Evolutionary conservation across 164 flowering plant genomes (phyloP), one percentile per base, ranked within the genome.

Genomic region (Nymphaea colorata): DNA sequence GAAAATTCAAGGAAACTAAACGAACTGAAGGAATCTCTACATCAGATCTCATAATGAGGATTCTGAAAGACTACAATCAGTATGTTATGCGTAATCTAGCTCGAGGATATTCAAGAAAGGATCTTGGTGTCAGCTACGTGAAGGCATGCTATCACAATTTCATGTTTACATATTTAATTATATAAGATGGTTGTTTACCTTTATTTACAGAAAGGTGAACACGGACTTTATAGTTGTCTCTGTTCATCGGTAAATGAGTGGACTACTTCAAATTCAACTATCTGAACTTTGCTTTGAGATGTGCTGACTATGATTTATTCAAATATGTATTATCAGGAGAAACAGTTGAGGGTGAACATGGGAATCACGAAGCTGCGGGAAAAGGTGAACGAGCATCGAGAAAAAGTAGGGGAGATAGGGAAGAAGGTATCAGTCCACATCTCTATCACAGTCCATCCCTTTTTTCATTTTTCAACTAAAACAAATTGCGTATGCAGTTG

Each of bases 81-180:
- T 94, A 91, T 82, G 99, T 94, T 71, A 80, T 85, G 85, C 96
- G 99, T 42, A 94, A 94, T 71, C 80, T 94, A 82, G 96, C 82
- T 64, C 93, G 99, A 76, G 99, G 99, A 68, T 94, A 91, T 74
- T 68, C 99, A 45, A 82, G 99, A 72, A 86, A 91, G 76, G 99
- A 94, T 51, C 96, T 94, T 62, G 89, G 89, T 65, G 90, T 94
- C 66, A 94, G 98, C 83, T 94, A 80, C 73, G 96, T 91, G 64
- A 94, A 94, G 98, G 99, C 66, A 86, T 64, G 81, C 61, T 44
- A 16, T 55, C 16, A 1, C 36, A 51, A 15, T 51, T 5, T 15
- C 57, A 51, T 51, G 14, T 3, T 51, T 51, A 4, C 57, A 5
- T 51, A 8, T 51, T 15, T 51, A 8, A 51, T 51, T 51, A 15